Base-by-base conservation (phyloP, 352 stramenopile genomes). In the Phytopythium mirpurense region DNA sequence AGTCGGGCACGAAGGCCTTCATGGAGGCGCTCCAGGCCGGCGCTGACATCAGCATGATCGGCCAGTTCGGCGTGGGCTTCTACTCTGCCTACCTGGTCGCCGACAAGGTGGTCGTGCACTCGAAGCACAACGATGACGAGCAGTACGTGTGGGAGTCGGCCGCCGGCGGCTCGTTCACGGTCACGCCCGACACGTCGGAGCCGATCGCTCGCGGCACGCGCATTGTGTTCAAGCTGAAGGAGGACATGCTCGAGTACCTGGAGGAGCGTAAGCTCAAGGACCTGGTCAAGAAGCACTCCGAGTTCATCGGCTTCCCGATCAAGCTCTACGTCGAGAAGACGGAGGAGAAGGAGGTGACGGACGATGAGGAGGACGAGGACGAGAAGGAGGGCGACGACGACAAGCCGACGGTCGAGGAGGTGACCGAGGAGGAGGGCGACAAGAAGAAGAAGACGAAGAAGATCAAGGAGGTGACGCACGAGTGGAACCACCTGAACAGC, bases 241-340 rank as follows among this genome's bases (percentile, higher is more conserved):
- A 96, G 12, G 78, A 84, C 19, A 94, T 99, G 73, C 99, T 98
- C 73, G 68, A 97, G 34, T 86, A 97, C 51, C 78, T 37, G 97
- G 99, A 98, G 58, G 70, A 94, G 59, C 96, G 96, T 60, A 89
- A 99, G 93, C 83, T 99, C 48, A 96, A 98, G 68, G 65, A 75
- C 16, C 77, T 99, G 21, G 92, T 99, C 34, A 78, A 92, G 44
- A 93, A 96, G 64, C 99, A 99, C 81, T 99, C 92, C 26, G 98
- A 99, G 81, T 99, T 99, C 78, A 98, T 99, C 57, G 98, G 83
- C 29, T 99, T 99, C 76, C 98, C 98, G 2, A 99, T 99, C 67
- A 98, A 98, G 54, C 93, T 98, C 15, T 88, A 96, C 52, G 70
- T 72, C 6, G 70, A 78, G 3, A 83, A 90, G 26, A 59, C 79